Conservation (phyloP, 139 green algal genomes). For the Chlamydomonas applanata region DNA sequence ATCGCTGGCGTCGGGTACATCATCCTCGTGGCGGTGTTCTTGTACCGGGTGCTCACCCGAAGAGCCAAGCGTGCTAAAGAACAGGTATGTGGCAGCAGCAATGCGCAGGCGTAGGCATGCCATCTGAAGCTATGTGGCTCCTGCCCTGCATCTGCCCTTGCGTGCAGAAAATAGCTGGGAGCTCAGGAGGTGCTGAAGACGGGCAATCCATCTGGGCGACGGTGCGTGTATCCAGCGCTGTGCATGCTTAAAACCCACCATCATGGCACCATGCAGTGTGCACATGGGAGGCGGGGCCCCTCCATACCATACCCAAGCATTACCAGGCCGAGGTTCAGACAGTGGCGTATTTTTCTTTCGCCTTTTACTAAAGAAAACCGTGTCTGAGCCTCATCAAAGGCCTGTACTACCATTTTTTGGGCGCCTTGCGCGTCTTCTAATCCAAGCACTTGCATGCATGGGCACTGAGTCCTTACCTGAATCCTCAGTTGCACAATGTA, state of each 20-base stretch:
- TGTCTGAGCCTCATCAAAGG: neutral
- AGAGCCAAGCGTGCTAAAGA: conserved; percentile 49
- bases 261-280: too few species aligned
- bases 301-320: too few species aligned
- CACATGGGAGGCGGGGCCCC: too few species aligned
- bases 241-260: too few species aligned
- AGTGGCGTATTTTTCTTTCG: neutral
- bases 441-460: neutral
- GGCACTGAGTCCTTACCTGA: too few species aligned
- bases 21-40: conserved; percentile 53
- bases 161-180: neutral
- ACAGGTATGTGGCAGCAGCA: conserved; percentile 27
- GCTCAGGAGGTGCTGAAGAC: neutral
- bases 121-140: neutral
- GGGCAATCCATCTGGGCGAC: too few species aligned
- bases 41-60: conserved; percentile 50
- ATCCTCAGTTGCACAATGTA: too few species aligned
- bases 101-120: neutral
- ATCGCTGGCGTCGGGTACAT: conserved; percentile 54
- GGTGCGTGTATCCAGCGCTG: too few species aligned
- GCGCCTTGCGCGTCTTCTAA: neutral
- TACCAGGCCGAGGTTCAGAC: too few species aligned
- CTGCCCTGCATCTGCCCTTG: too few species aligned
- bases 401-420: conserved; percentile 5
- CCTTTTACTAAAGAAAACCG: conserved; percentile 14